Base-by-base conservation (phyloP, 164 flowering plant genomes). In the Houttuynia cordata region DNA sequence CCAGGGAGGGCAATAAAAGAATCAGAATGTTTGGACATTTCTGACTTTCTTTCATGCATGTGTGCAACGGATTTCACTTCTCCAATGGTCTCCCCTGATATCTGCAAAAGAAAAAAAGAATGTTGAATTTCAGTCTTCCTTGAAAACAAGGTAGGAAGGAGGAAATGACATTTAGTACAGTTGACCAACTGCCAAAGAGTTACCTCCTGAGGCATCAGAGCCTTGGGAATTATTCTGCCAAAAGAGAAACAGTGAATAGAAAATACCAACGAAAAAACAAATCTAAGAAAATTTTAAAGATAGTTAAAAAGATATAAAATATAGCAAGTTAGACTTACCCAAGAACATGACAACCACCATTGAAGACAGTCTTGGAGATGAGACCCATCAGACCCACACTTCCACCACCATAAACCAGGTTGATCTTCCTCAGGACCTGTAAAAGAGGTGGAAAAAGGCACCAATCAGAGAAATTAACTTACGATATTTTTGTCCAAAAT, bases 401-500 rank as follows among this genome's bases (percentile, higher is more conserved):
- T 69, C 88, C 92, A 63, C 92, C 92, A 42, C 92, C 92, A 80
- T 85, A 85, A 37, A 85, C 79, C 77, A 85, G 70, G 67, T 81
- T 79, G 64, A 85, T 81, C 67, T 81, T 79, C 63, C 69, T 83
- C 59, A 80, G 78, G 34, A 85, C 87, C 91, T 85, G 69, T 52
- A 7, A 40, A 23, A 40, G 39, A 56, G 22, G 41, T 34, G 37
- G n/a, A 10, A 8, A 18, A 61, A 18, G 22, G 39, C n/a, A 49
- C n/a, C 5, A 51, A 30, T 2, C 37, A 30, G 4, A 30, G 6
- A 30, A 30, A 30, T 30, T 2, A 6, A 30, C 2, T 30, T 6
- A 2, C 6, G 37, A 30, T 30, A 6, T 30, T n/a, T 30, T 30
- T 30, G 2, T 30, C 2, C 37, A 30, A 30, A 30, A 30, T 30